Base-by-base conservation (phyloP, 495 filamentous ascomycete genomes). In the Neurospora intermedia region DNA sequence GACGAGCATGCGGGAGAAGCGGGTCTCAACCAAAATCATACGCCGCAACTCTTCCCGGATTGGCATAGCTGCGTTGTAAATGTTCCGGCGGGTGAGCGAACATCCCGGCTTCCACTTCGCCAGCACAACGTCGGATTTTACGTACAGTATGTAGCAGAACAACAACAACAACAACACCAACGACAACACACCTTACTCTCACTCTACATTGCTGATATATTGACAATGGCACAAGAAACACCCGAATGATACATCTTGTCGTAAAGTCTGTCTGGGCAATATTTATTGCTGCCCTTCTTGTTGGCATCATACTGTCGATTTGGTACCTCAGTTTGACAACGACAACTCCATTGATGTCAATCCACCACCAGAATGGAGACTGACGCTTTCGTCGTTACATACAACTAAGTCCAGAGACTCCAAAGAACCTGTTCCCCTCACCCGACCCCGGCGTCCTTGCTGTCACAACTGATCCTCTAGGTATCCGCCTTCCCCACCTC, bases 1-100 rank as follows among this genome's bases (percentile, higher is more conserved):
- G 70, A 74, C 69, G 69, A 74, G 46, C 59, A 76, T 76, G 78
- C 77, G 76, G 77, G 78, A 73, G 78, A 76, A 76, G 78, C 77
- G 80, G 78, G 78, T 77, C 77, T 73, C 75, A 72, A 62, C 70
- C 75, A 69, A 72, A 72, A 38, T 48, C 43, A 41, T 39, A 18
- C 45, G 70, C 72, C 41, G 27, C 70, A 42, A 42, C 69, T 66
- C 71, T n/a, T 66, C 72, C 73, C 43, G 23, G 15, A 66, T 66
- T 9, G 54, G 54, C 23, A 66, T 66, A 66, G 54, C 15, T 66
- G 0, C 27, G 27, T 62, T 62, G 54, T 62, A 62, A 38, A 38
- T 38, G 35, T 31, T 31, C 27, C 27, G 27, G 27, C 27, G 35
- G 35, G 4, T 38, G 35, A 38, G 48, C 48, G 23, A 59, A 15